Percentiles rank a stretch among this genome's conserved stretches.
Conservation (phyloP, 148 eudicot genomes). For the Cornus kousa region DNA sequence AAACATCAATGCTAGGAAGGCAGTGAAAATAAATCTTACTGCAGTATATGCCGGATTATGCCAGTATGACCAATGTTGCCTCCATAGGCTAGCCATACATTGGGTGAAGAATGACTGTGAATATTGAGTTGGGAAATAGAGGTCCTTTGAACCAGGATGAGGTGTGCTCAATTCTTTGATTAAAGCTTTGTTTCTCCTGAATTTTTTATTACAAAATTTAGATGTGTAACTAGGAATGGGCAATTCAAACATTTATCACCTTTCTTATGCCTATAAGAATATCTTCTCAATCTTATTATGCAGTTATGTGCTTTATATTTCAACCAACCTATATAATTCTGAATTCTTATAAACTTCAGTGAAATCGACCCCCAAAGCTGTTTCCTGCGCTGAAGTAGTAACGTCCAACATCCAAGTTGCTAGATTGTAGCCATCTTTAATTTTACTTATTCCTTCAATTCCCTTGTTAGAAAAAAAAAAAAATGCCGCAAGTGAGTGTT, state of each 20-base stretch:
- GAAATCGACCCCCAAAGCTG: constrained; percentile 55
- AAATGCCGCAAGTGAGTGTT: constrained; percentile 2
- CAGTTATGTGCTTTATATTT: too few species aligned
- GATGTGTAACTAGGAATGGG: too few species aligned
- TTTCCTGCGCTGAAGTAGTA: constrained; percentile 57
- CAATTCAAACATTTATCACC: too few species aligned
- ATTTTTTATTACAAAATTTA: too few species aligned
- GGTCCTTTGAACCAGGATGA: constrained; percentile 57
- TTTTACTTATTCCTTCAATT: constrained; percentile 52
- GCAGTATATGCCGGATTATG: constrained; percentile 71
- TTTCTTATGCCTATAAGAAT: too few species aligned
- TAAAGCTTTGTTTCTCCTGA: constrained; percentile 74
- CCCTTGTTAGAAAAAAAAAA: constrained; percentile 32
- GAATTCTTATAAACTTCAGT: constrained; percentile 52
- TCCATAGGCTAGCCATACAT: constrained; percentile 72
- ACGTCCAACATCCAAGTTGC: constrained; percentile 89
- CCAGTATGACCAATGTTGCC: constrained; percentile 76
- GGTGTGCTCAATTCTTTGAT: constrained; percentile 53
- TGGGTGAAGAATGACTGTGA: constrained; percentile 62
- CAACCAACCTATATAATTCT: too few species aligned
- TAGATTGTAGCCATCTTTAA: constrained; percentile 62
- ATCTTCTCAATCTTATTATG: too few species aligned
- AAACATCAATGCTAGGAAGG: constrained; percentile 40
- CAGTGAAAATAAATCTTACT: constrained; percentile 57
- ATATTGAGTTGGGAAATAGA: constrained; percentile 46